Evolutionary conservation across 345 rosid species (phyloP), one percentile per base, ranked within the genome.

Genomic region (Durio zibethinus): DNA sequence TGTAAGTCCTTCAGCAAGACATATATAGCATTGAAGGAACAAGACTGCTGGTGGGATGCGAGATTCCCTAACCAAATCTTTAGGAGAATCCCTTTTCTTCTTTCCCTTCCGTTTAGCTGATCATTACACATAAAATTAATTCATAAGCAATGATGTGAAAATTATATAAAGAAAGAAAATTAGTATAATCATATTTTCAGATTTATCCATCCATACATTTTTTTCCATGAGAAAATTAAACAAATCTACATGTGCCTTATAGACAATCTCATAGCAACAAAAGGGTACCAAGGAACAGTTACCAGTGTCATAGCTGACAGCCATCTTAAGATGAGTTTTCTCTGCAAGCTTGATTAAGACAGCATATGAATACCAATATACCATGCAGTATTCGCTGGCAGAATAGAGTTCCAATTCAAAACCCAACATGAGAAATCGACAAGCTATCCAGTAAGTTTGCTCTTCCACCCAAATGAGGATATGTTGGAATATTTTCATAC

Each of bases 381-480:
- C 97, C 98, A 97, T 92, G 86, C 97, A 91, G 85, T 88, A 92
- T 85, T 97, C 98, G 74, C 84, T 76, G 0, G 93, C 86, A 64
- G 97, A 91, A 86, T 92, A 97, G 60, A 94, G 98, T 68, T 94
- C 98, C 88, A 97, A 85, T 50, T 97, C 97, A 76, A 97, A 97
- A 66, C 99, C 99, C 83, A 94, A 84, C 71, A 85, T 79, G 74
- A 97, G 94, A 88, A 91, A 97, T 56, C 95, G 91, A 74, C 83
- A 87, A 33, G 97, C 97, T 82, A 97, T 92, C 99, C 99, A 97
- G 81, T 91, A 88, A 31, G 92, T 89, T 87, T 91, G 95, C 90
- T 93, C 97, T 80, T 97, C 97, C 82, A 94, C 87, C 97, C 97
- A 94, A 78, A 86, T 75, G 64, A 91, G 93, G 57, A 97, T 83